Conservation (phyloP, 257 asterid genomes). For the Penstemon eatonii region DNA sequence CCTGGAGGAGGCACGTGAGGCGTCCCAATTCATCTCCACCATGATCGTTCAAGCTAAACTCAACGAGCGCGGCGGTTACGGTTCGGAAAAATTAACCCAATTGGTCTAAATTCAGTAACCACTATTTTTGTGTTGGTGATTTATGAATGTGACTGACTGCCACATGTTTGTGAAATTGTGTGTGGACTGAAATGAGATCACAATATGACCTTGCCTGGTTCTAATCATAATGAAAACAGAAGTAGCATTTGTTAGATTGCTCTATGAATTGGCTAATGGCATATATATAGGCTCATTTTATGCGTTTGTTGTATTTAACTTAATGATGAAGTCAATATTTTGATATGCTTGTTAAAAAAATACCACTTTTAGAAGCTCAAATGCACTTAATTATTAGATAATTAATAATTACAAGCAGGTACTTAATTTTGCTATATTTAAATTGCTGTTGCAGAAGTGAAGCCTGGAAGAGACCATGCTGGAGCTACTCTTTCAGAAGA, state of each 20-base stretch:
- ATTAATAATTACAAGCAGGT: too few species aligned
- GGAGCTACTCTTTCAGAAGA: slow-evolving; percentile 84
- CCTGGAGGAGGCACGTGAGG: slow-evolving; percentile 83
- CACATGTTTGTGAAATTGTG: slow-evolving; percentile 45
- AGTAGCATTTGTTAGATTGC: too few species aligned
- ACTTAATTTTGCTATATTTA: background rate
- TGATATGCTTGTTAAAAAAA: too few species aligned
- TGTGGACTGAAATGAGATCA: background rate
- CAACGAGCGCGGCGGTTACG: slow-evolving; percentile 77
- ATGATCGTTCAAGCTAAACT: slow-evolving; percentile 92
- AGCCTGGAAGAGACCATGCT: slow-evolving; percentile 64
- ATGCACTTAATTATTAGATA: too few species aligned
- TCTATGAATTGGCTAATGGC: too few species aligned
- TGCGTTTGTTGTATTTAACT: background rate
- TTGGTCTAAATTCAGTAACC: background rate
- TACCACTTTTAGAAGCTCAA: too few species aligned
- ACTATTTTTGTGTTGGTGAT: background rate
- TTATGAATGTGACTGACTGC: slow-evolving; percentile 16
- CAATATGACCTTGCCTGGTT: background rate
- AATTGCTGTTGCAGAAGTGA: slow-evolving; percentile 57
- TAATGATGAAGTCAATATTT: too few species aligned
- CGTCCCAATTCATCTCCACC: slow-evolving; percentile 75
- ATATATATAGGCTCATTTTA: background rate
- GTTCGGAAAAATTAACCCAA: slow-evolving; percentile 28
- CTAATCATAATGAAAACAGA: background rate